Evolutionary conservation across 140 eudicot genomes (phyloP).

Genomic region (Anethum foeniculum): DNA sequence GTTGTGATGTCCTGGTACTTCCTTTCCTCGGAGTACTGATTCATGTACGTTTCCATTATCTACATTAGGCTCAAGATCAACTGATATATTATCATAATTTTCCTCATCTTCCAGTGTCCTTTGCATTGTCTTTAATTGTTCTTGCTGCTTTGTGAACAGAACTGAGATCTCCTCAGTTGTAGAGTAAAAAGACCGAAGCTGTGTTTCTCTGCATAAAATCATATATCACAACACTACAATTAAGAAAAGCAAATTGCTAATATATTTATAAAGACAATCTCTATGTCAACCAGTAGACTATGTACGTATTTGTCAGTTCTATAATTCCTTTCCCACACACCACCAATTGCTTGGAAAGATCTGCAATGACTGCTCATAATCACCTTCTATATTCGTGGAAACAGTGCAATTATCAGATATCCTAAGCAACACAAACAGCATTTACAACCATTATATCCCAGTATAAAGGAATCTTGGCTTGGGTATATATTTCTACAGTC

Average conservation of each 20-base stretch:
- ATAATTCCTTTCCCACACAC: neutral
- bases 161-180: slow-evolving; percentile 83
- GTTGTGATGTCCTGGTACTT: slow-evolving; percentile 30
- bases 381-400: slow-evolving; percentile 1
- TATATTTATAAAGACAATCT: neutral
- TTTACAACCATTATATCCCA: neutral
- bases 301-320: neutral
- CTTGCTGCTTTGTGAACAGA: slow-evolving; percentile 85
- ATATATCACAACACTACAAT: neutral
- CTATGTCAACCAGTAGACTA: neutral
- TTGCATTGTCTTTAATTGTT: slow-evolving; percentile 89
- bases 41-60: slow-evolving; percentile 21
- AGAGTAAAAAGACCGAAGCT: slow-evolving; percentile 92
- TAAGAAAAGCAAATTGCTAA: neutral
- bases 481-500: neutral
- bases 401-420: neutral
- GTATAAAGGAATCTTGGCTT: neutral
- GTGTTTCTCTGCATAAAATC: slow-evolving; percentile 73
- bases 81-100: slow-evolving; percentile 59
- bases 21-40: slow-evolving; percentile 27
- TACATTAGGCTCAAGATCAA: slow-evolving; percentile 39
- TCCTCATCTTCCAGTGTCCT: slow-evolving; percentile 92
- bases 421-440: neutral
- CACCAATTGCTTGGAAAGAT: neutral
- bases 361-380: neutral